phyloP scores from a whole-genome alignment of 2,329 filamentous ascomycete genomes.

The Mollisia scopiformis region DNA sequence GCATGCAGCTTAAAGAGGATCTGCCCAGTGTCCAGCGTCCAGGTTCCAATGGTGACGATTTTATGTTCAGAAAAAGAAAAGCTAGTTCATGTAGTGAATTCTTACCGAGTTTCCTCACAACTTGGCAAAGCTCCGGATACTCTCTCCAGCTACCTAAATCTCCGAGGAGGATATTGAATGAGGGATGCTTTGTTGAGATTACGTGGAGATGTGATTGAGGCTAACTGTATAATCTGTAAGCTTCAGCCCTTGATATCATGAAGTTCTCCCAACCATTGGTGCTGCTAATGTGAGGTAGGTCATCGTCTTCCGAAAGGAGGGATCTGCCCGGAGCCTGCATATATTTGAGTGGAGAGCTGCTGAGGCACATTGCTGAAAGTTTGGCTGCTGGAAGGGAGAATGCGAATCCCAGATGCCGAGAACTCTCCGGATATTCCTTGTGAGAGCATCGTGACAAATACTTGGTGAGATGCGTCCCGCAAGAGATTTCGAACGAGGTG shows the following conservation, averaged over 20 bases:
- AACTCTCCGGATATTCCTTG: background rate
- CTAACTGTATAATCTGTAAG: too few relatives aligned
- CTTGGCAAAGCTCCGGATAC: too few relatives aligned
- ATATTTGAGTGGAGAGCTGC: background rate
- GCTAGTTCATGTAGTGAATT: background rate
- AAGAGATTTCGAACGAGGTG: background rate
- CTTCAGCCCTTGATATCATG: too few relatives aligned
- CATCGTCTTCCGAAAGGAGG: background rate
- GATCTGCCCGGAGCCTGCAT: background rate
- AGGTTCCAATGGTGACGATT: background rate
- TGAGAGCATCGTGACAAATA: background rate
- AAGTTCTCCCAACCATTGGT: too few relatives aligned
- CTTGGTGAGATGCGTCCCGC: background rate
- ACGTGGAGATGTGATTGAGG: too few relatives aligned
- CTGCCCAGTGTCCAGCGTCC: too few relatives aligned
- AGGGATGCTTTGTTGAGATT: too few relatives aligned
- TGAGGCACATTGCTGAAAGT: background rate
- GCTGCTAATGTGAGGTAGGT: background rate
- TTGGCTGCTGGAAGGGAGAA: background rate
- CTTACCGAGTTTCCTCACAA: too few relatives aligned
- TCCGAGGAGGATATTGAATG: too few relatives aligned
- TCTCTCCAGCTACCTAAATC: too few relatives aligned
- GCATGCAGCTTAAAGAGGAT: background rate
- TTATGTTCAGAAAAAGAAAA: background rate
- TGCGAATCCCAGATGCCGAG: background rate